phyloP scores from a whole-genome alignment of 2,329 filamentous ascomycete species.

The Dactylellina leptospora region DNA sequence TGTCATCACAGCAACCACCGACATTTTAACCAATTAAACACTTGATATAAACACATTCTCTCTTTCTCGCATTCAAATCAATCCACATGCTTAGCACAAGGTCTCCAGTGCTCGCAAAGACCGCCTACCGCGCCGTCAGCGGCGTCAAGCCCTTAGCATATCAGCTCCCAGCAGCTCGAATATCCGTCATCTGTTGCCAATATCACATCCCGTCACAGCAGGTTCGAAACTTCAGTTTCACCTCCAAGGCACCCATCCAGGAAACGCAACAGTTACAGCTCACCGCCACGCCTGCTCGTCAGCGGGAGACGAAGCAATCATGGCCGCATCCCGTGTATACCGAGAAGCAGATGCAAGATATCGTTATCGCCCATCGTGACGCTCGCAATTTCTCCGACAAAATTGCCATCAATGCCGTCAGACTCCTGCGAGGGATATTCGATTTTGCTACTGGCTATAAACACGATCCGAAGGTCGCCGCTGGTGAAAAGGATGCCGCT shows the following conservation, averaged over 20 bases:
- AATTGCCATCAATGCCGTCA: conserved; percentile 78
- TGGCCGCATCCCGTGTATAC: conserved; percentile 79
- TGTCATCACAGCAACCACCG: conserved; percentile 9
- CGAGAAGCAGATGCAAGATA: conserved; percentile 76
- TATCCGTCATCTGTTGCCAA: conserved; percentile 45
- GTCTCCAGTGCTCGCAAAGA: conserved; percentile 41
- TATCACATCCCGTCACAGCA: conserved; percentile 23
- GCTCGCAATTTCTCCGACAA: conserved; percentile 78
- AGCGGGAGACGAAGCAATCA: conserved; percentile 66
- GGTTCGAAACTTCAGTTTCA: conserved; percentile 46
- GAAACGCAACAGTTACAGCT: conserved; percentile 27
- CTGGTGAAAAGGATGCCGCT: conserved; percentile 58
- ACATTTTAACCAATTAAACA: background rate
- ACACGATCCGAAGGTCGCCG: conserved; percentile 69
- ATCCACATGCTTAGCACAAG: conserved; percentile 44
- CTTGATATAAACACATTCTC: background rate
- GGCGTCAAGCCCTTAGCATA: conserved; percentile 27
- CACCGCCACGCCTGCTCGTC: background rate
- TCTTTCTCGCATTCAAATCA: background rate
- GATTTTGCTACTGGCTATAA: conserved; percentile 82
- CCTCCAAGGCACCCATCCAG: conserved; percentile 33
- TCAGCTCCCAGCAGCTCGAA: conserved; percentile 23
- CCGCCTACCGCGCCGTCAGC: conserved; percentile 40
- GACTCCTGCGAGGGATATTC: conserved; percentile 78
- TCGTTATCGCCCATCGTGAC: conserved; percentile 77